phyloP scores from a whole-genome alignment of 108 stramenopile species.

The Mayamaea pseudoterrestris region DNA sequence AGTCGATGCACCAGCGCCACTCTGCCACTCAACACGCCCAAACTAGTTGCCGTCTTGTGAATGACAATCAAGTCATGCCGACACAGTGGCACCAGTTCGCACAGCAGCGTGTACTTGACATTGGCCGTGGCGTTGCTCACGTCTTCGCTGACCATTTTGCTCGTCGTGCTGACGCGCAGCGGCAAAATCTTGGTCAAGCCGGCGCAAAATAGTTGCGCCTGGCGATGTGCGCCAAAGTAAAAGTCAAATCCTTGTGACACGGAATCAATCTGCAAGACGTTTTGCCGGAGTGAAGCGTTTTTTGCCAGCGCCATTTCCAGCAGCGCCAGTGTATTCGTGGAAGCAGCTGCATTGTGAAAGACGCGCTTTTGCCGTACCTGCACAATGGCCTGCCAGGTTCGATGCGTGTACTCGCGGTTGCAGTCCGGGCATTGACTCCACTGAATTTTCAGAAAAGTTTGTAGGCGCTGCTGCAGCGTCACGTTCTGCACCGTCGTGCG shows the following conservation, averaged over 20 bases:
- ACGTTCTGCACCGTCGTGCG: slow-evolving; percentile 78
- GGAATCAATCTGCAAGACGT: slow-evolving; percentile 77
- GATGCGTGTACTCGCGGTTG: slow-evolving; percentile 71
- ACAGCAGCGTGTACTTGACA: slow-evolving; percentile 83
- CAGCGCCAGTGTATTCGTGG: slow-evolving; percentile 47
- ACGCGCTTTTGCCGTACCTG: slow-evolving; percentile 72
- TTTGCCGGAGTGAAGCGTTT: slow-evolving; percentile 58
- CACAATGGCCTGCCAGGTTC: slow-evolving; percentile 74
- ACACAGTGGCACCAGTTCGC: slow-evolving; percentile 94
- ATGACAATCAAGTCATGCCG: slow-evolving; percentile 92
- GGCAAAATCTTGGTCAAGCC: slow-evolving; percentile 68
- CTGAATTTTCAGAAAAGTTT: slow-evolving; percentile 78
- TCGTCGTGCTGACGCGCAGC: slow-evolving; percentile 79
- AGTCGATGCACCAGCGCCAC: slow-evolving; percentile 60
- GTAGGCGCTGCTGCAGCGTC: slow-evolving; percentile 82
- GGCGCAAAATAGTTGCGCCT: slow-evolving; percentile 77
- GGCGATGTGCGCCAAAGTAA: slow-evolving; percentile 71
- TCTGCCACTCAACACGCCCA: slow-evolving; percentile 63
- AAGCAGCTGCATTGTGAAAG: slow-evolving; percentile 16
- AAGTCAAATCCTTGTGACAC: slow-evolving; percentile 94
- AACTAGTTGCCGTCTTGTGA: slow-evolving; percentile 46
- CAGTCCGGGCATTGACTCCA: slow-evolving; percentile 94
- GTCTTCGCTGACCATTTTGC: slow-evolving; percentile 87
- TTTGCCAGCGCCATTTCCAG: slow-evolving; percentile 68
- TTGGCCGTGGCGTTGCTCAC: slow-evolving; percentile 86